Base-by-base conservation (phyloP, 2,329 filamentous ascomycete species). In the Diatrype stigma region DNA sequence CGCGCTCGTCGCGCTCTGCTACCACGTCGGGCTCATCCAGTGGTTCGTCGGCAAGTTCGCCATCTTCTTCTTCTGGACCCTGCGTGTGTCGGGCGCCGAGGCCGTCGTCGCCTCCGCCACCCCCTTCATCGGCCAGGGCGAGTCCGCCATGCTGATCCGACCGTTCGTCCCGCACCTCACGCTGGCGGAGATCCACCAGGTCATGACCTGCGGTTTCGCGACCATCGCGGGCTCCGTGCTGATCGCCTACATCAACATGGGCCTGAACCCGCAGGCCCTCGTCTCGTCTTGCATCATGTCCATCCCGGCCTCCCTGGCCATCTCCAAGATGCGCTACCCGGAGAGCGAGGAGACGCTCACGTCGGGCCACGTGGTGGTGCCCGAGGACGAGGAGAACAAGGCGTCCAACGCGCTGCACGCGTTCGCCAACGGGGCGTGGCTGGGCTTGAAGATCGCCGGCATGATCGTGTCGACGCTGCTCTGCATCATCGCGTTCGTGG, bases 231-330 rank as follows among this genome's bases (percentile, higher is more conserved):
- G 92, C 54, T 90, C 86, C 62, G 89, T 95, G 12, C 75, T 96
- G 35, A 86, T 94, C 26, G 89, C 88, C 14, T 96, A 96, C 70
- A 92, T 96, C 56, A 75, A 78, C 26, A 83, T 96, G 62, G 91
- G 91, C 38, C 78, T 96, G 50, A 94, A 91, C 68, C 77, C 89
- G 1, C 87, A 95, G 67, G 91, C 89, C 3, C 77, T 96, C 45
- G 87, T 96, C 26, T 96, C 90, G 2, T 92, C 89, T 7, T 96
- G 91, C 66, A 91, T 96, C 68, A 96, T 96, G 92, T 92, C 87
- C 61, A 96, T 96, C 57, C 92, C 92, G 0, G 91, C 91, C 1
- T 95, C 90, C 3, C 79, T 96, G 14, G 91, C 91, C 47, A 85
- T 94, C 54, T 93, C 88, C 56, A 96, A 96, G 74, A 79, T 96